These are phyloP conservation scores for Aspergillus oerlinghausenensis DNA, from an alignment of 2,329 filamentous ascomycete genomes.

Conservation along the genomic window DNA sequence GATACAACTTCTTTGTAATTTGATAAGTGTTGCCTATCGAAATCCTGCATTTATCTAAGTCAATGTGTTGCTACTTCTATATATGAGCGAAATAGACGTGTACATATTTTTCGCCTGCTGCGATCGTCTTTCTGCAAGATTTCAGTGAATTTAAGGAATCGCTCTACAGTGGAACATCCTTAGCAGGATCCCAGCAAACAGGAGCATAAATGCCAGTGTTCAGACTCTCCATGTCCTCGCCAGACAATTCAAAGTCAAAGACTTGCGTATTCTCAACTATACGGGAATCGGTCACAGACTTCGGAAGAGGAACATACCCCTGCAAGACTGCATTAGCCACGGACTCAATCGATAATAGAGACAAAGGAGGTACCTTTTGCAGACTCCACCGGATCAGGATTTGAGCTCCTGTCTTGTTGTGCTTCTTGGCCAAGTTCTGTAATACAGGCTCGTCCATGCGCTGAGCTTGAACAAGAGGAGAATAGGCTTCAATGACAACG, in stretches of 20 bases:
- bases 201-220: slow-evolving; percentile 53
- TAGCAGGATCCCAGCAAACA: slow-evolving; percentile 55
- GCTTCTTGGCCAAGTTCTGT: slow-evolving; percentile 49
- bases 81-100: neutral
- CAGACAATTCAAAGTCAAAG: slow-evolving; percentile 56
- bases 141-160: neutral
- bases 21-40: neutral
- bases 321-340: slow-evolving; percentile 17
- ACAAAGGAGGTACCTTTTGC: slow-evolving; percentile 46
- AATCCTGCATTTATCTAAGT: neutral
- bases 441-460: slow-evolving; percentile 52
- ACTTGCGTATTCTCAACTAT: slow-evolving; percentile 59
- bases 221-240: slow-evolving; percentile 55
- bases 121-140: neutral
- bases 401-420: slow-evolving; percentile 56
- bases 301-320: slow-evolving; percentile 60
- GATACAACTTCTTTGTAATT: neutral
- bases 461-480: slow-evolving; percentile 42
- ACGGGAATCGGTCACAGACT: slow-evolving; percentile 55
- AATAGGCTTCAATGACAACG: slow-evolving; percentile 57
- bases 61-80: neutral
- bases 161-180: slow-evolving; percentile 22
- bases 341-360: too few relatives aligned
- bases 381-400: slow-evolving; percentile 59
- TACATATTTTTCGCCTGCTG: neutral